These are phyloP conservation scores for Botrytis deweyae DNA, from an alignment of 2,329 filamentous ascomycete genomes.

Conservation along the genomic window DNA sequence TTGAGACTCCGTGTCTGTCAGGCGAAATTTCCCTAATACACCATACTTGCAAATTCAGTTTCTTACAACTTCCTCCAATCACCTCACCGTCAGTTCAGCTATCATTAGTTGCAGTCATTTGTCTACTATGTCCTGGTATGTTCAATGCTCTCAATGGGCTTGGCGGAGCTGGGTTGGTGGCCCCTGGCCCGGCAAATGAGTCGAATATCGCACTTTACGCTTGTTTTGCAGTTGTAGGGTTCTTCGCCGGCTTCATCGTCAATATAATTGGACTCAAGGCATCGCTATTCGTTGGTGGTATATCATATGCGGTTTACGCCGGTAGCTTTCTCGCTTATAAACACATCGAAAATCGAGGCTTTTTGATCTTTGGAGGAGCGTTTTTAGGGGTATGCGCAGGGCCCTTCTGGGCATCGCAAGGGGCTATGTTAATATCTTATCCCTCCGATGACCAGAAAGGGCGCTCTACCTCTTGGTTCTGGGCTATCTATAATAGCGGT, in stretches of 20 bases:
- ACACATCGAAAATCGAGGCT: conserved; percentile 55
- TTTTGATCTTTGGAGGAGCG: conserved; percentile 71
- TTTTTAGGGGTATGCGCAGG: conserved; percentile 74
- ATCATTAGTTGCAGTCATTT: conserved; percentile 61
- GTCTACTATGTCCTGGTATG: conserved; percentile 69
- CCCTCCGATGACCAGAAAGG: conserved; percentile 77
- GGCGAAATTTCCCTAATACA: not conserved
- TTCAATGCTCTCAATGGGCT: conserved; percentile 65
- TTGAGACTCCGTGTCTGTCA: conserved; percentile 1
- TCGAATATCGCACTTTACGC: conserved; percentile 46
- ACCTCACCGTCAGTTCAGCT: conserved; percentile 16
- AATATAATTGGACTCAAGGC: conserved; percentile 68
- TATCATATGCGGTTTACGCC: conserved; percentile 73
- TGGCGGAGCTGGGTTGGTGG: conserved; percentile 60
- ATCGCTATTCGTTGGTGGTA: conserved; percentile 65
- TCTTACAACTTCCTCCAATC: conserved; percentile 10
- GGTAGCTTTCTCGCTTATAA: conserved; percentile 68
- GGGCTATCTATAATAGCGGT: conserved; percentile 24
- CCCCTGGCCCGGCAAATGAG: conserved; percentile 51
- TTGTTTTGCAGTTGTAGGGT: conserved; percentile 55
- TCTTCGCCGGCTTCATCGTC: conserved; percentile 71
- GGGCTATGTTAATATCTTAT: conserved; percentile 84
- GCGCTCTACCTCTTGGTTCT: conserved; percentile 60
- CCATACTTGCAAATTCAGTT: conserved; percentile 1
- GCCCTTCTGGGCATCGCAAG: conserved; percentile 78